These are phyloP conservation scores for Russula ochroleuca DNA, from an alignment of 768 basidiomycete genomes.

Conservation along the genomic window DNA sequence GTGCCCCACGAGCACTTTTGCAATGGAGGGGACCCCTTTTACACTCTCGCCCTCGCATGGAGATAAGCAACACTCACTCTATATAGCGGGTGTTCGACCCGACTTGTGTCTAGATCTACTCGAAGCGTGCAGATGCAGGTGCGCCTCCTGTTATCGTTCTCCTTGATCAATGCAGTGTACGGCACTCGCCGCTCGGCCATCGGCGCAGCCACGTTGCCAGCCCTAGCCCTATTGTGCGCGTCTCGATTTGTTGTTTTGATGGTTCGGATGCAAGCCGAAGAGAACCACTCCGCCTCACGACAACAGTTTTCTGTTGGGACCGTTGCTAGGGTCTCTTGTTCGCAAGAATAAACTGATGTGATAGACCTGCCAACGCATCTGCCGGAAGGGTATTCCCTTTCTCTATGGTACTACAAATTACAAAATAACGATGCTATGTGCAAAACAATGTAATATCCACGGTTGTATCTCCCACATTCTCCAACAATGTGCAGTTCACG, in stretches of 20 bases:
- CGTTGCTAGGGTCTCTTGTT: too few species aligned
- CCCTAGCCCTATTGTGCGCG: too few species aligned
- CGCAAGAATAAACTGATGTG: too few species aligned
- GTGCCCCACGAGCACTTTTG: neutral
- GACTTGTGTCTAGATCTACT: neutral
- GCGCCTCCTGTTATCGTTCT: too few species aligned
- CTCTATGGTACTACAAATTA: conserved; percentile 1
- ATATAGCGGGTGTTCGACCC: neutral
- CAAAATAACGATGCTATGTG: conserved; percentile 1
- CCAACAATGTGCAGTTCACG: neutral
- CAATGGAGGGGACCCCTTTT: neutral
- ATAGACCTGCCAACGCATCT: too few species aligned
- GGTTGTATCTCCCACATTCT: neutral
- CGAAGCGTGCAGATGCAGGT: neutral
- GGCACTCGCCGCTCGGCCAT: too few species aligned
- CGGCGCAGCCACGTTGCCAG: too few species aligned
- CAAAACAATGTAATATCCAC: neutral
- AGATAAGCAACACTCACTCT: neutral
- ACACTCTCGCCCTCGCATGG: neutral
- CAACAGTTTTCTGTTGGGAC: too few species aligned
- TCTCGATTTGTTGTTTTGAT: too few species aligned
- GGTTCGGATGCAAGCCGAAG: too few species aligned
- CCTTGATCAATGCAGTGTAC: too few species aligned
- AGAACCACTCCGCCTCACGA: too few species aligned
- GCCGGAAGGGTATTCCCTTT: conserved; percentile 15